Base-by-base conservation (phyloP, 2,329 filamentous ascomycete genomes). In the Keithomyces neogunnii region DNA sequence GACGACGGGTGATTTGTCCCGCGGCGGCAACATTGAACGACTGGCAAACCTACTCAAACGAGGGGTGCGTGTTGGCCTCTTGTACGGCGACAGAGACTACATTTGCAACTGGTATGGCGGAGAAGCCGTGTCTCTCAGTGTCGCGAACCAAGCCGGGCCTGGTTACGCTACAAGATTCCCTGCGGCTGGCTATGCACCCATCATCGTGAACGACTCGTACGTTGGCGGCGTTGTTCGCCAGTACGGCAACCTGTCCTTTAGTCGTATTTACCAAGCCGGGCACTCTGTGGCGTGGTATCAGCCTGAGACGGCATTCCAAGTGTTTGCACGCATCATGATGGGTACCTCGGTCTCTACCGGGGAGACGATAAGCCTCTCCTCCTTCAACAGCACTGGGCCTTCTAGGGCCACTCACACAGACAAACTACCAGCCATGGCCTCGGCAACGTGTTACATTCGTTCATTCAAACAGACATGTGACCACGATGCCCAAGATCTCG, bases 211-310 rank as follows among this genome's bases (percentile, higher is more conserved):
- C 62, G 75, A 74, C 30, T 74, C 77, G 5, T 85, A 86, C 66
- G 80, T 83, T 61, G 87, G 81, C 48, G 89, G 88, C 26, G 78
- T 81, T 51, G 87, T 89, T 0, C 79, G 88, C 3, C 87, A 93
- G 65, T 88, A 81, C 59, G 88, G 85, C 9, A 91, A 91, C 58
- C 76, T 87, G 50, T 82, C 77, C 13, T 87, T 87, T 63, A 80
- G 79, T 50, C 75, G 84, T 6, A 73, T 87, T 46, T 86, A 83
- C 63, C 78, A 86, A 59, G 75, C 82, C 13, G 83, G 84, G 2
- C 84, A 87, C 59, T 75, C 81, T 48, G 76, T 83, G 1, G 74
- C 81, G 0, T 77, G 74, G 49, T 81, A 81, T 60, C 81, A 85
- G 66, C 82, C 81, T 10, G 70, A 78, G 60, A 81, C 80, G 3